Evolutionary conservation across 2,329 filamentous ascomycete species (phyloP), one percentile per base, ranked within the genome.

Genomic region (Trichoderma polysporum): DNA sequence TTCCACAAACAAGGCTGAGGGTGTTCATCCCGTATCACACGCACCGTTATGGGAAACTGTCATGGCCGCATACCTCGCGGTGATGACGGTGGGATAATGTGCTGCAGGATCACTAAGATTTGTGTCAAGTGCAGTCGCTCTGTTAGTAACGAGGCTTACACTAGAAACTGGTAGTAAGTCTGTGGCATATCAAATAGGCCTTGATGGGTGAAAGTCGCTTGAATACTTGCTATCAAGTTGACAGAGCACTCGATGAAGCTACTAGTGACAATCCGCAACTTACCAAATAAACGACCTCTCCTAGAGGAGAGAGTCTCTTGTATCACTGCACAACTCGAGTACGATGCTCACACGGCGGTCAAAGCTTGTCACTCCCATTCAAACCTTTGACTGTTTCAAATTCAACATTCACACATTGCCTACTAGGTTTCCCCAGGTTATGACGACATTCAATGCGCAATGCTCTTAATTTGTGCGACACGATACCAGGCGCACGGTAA

Each of bases 371-470:
- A 31, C 4, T 2, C 27, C 10, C 27, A 54, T 27, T 17, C 50
- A 47, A n/a, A 5, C 17, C n/a, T 35, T 27, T 5, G 19, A 45
- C 60, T 29, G 37, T 35, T 41, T 35, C 29, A 10, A 47, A 25
- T 12, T 22, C 35, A 25, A 41, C 58, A 45, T 22, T 31, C 49
- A n/a, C 29, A 12, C 41, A 15, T 60, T 50, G 15, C 3, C 5
- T 35, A 4, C 60, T 13, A 17, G 60, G 60, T 56, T 56, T 64
- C 50, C 37, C 60, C 60, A 56, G 50, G 27, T 64, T 54, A 47
- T 35, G 50, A 64, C 39, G 35, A 27, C 50, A 37, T 17, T 54
- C 27, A 25, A 64, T 41, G 37, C 25, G 39, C 49, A 64, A 47
- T 10, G 50, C 35, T 39, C 19, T 56, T n/a, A 15, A 41, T 56